phyloP scores from a whole-genome alignment of 1,284 basidiomycete genomes.

The Sphagnurus paluster region DNA sequence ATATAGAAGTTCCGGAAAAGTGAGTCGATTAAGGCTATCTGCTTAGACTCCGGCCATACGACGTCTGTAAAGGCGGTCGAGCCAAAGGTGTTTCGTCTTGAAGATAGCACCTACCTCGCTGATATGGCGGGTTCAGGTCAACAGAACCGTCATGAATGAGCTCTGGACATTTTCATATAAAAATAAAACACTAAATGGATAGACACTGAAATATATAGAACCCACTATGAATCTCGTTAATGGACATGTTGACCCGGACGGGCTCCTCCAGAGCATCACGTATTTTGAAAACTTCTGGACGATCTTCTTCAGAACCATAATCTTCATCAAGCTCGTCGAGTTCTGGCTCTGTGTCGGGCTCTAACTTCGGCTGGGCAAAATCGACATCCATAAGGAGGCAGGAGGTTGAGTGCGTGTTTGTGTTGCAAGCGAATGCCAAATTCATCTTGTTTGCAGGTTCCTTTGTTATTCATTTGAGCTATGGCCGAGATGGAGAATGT shows the following conservation, averaged over 20 bases:
- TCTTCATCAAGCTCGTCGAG: conserved; percentile 50
- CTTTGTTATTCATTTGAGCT: not conserved
- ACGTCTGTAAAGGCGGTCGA: conserved; percentile 46
- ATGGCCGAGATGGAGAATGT: conserved; percentile 22
- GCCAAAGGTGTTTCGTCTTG: not conserved
- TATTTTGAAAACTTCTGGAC: conserved; percentile 48
- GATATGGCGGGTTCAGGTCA: conserved; percentile 67
- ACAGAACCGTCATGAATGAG: conserved; percentile 65
- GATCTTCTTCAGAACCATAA: conserved; percentile 35
- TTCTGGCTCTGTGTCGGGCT: conserved; percentile 34
- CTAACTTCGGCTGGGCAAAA: conserved; percentile 8
- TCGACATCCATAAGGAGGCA: conserved; percentile 6
- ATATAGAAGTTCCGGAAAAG: conserved; percentile 75
- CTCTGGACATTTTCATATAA: conserved; percentile 34
- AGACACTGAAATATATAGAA: conserved; percentile 10
- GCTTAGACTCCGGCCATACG: conserved; percentile 72
- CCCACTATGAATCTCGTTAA: conserved; percentile 56
- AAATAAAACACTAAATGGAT: not conserved
- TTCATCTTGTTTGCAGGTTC: too few species aligned
- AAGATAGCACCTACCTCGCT: conserved; percentile 49
- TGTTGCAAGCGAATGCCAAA: conserved; percentile 1
- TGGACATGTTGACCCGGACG: conserved; percentile 29
- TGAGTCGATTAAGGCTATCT: conserved; percentile 72
- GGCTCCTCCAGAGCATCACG: conserved; percentile 38
- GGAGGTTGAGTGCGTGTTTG: conserved; percentile 4